Conservation (phyloP, 2,329 filamentous ascomycete species). For the Tolypocladium pustulatum region DNA sequence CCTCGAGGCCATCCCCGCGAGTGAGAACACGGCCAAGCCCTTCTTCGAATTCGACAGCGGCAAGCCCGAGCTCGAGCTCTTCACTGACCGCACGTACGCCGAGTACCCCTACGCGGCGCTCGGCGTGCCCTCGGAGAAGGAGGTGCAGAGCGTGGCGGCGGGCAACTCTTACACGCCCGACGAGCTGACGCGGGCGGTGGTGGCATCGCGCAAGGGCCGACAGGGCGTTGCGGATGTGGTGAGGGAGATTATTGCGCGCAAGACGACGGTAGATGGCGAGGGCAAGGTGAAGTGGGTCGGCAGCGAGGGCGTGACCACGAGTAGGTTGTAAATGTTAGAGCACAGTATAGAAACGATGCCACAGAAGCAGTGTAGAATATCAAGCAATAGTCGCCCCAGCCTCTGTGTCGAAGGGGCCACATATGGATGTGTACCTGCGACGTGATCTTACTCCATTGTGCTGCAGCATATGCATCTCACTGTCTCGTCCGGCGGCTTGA, state of each 20-base stretch:
- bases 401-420: no score
- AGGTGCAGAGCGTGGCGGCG: slow-evolving; percentile 38
- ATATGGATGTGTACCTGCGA: no score
- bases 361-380: neutral
- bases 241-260: slow-evolving; percentile 55
- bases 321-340: slow-evolving; percentile 17
- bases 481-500: no score
- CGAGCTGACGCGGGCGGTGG: slow-evolving; percentile 53
- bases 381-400: neutral
- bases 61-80: slow-evolving; percentile 42
- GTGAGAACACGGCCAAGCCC: slow-evolving; percentile 43
- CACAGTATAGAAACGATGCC: neutral
- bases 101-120: slow-evolving; percentile 65
- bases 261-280: slow-evolving; percentile 36
- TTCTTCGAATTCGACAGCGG: slow-evolving; percentile 54
- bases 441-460: no score
- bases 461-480: no score
- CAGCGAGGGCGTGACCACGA: slow-evolving; percentile 17
- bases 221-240: slow-evolving; percentile 62
- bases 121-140: slow-evolving; percentile 62
- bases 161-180: slow-evolving; percentile 30
- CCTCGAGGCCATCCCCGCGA: slow-evolving; percentile 53
- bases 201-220: slow-evolving; percentile 49
- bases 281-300: slow-evolving; percentile 31
- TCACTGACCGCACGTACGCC: slow-evolving; percentile 52